Evolutionary conservation across 192 early-diverging fungal species (phyloP).

Genomic region (Coemansia umbellata): DNA sequence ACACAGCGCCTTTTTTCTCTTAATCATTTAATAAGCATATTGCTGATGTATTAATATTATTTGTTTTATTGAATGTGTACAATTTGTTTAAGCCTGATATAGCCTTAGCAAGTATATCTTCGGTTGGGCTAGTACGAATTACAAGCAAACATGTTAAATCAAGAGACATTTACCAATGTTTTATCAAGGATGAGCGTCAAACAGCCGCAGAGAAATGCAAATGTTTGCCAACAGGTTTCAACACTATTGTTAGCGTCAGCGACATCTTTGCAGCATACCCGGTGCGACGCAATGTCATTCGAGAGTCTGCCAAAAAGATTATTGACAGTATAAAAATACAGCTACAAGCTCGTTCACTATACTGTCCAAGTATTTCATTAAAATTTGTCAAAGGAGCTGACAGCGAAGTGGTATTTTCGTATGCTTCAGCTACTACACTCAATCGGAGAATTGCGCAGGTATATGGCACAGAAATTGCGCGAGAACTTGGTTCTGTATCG

Average conservation of each 20-base stretch:
- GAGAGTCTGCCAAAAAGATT: constrained; percentile 7
- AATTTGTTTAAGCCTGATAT: background rate
- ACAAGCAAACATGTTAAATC: constrained; percentile 4
- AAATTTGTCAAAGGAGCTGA: constrained; percentile 12
- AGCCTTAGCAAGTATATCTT: constrained; percentile 44
- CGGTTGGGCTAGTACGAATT: constrained; percentile 24
- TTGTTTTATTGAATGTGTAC: background rate
- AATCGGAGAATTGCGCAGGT: constrained; percentile 36
- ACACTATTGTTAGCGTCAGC: constrained; percentile 18
- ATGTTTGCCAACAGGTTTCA: background rate
- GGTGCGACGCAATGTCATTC: constrained; percentile 19
- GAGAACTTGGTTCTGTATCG: constrained; percentile 24
- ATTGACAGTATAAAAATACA: constrained; percentile 11
- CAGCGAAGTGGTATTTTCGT: constrained; percentile 6
- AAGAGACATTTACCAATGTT: constrained; percentile 2
- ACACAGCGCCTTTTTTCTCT: background rate
- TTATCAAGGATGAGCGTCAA: constrained; percentile 17
- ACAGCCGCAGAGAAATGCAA: background rate
- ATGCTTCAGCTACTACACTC: constrained; percentile 20
- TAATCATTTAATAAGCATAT: background rate
- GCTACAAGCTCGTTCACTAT: constrained; percentile 24
- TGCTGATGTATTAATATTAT: background rate
- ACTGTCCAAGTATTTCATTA: constrained; percentile 25
- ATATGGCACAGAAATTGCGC: constrained; percentile 22
- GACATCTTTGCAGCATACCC: constrained; percentile 29